Evolutionary conservation across 2,329 filamentous ascomycete species (phyloP).

Genomic region (Myriosclerotinia curreyana): DNA sequence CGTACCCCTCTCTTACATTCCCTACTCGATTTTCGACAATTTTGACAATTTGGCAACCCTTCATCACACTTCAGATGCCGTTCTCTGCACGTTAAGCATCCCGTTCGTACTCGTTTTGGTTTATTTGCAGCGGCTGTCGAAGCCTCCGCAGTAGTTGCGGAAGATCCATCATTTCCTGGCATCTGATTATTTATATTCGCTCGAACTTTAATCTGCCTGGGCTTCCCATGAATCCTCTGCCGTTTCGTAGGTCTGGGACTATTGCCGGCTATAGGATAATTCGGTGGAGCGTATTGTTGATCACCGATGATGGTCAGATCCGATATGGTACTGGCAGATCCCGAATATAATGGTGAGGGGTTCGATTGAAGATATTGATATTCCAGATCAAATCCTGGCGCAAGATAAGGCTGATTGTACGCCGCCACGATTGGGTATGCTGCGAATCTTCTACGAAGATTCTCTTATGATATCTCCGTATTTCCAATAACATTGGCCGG

Average conservation of each 20-base stretch:
- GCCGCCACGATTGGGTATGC: conserved; percentile 37
- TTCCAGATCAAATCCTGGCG: conserved; percentile 34
- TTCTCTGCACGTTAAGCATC: conserved; percentile 86
- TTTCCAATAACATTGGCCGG: conserved; percentile 31
- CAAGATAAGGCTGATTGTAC: conserved; percentile 36
- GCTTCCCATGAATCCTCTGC: conserved; percentile 28
- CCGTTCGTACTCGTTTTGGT: conserved; percentile 83
- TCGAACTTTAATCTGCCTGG: conserved; percentile 23
- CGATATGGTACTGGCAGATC: conserved; percentile 32
- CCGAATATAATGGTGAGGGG: conserved; percentile 34
- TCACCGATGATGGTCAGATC: conserved; percentile 35
- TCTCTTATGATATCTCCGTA: conserved; percentile 23
- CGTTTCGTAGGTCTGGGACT: conserved; percentile 32
- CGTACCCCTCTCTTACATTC: conserved; percentile 82
- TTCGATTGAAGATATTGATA: conserved; percentile 31
- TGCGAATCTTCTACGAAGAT: conserved; percentile 35
- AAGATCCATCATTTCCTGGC: conserved; percentile 30
- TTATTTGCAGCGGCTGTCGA: conserved; percentile 46
- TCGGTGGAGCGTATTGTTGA: conserved; percentile 34
- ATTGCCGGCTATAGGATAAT: conserved; percentile 27
- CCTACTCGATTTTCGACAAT: conserved; percentile 84
- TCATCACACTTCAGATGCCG: conserved; percentile 83
- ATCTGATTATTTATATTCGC: conserved; percentile 32
- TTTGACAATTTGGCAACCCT: conserved; percentile 52
- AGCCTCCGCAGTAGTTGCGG: conserved; percentile 26